Conservation (phyloP, 495 filamentous ascomycete genomes). For the Hypomontagnella monticulosa region DNA sequence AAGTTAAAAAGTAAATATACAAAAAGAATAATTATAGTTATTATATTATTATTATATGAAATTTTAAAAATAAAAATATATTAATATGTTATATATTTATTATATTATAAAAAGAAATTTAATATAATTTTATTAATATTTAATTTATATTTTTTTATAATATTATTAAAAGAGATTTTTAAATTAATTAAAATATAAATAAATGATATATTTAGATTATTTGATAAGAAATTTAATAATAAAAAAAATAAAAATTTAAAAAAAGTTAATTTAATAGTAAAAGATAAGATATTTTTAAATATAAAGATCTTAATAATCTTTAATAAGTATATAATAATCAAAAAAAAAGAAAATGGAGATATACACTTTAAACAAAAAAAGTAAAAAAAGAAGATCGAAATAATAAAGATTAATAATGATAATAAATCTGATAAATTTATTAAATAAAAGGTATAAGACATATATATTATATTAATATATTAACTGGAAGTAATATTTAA, state of each 20-base stretch:
- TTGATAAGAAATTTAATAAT: background rate
- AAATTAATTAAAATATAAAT: background rate
- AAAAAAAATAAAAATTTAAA: background rate
- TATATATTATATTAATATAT: background rate
- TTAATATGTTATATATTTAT: background rate
- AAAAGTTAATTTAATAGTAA: background rate
- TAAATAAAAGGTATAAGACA: background rate
- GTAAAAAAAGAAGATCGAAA: background rate
- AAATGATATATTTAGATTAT: background rate
- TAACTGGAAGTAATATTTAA: background rate
- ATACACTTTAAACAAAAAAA: background rate
- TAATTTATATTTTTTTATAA: background rate
- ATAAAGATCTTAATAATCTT: background rate
- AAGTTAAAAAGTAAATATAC: background rate
- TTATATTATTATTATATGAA: background rate
- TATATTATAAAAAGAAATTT: background rate
- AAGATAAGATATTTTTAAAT: background rate
- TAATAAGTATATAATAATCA: background rate
- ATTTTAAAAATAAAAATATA: background rate
- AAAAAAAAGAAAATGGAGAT: background rate
- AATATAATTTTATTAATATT: background rate
- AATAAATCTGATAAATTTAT: background rate
- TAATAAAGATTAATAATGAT: background rate
- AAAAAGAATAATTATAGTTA: background rate
- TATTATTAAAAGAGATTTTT: background rate